Evolutionary conservation across 2,329 filamentous ascomycete genomes (phyloP).

Genomic region (Aspergillus phoenicis): DNA sequence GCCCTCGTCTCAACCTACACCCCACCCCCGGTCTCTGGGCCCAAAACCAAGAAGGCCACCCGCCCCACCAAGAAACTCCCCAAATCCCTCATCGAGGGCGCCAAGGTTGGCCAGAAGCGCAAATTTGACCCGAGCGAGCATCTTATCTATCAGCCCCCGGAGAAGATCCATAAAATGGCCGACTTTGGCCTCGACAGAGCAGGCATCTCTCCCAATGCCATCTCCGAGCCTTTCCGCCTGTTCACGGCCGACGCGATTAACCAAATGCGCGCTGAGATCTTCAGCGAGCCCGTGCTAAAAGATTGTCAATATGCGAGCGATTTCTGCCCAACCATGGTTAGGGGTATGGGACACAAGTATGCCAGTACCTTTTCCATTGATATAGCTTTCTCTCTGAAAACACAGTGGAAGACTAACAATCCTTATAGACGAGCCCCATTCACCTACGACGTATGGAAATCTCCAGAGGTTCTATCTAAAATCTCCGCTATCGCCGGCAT

Average conservation of each 20-base stretch:
- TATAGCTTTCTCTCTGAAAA: too few species aligned
- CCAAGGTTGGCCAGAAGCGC: background rate
- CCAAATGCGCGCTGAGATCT: slow-evolving; percentile 49
- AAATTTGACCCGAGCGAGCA: background rate
- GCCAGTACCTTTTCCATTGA: slow-evolving; percentile 17
- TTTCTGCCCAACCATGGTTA: slow-evolving; percentile 54
- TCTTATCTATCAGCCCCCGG: background rate
- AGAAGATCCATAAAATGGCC: background rate
- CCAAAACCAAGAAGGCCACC: background rate
- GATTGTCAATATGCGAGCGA: slow-evolving; percentile 61
- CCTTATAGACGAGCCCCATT: slow-evolving; percentile 60
- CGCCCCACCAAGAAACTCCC: background rate
- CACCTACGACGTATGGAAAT: slow-evolving; percentile 61
- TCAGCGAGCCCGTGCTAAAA: slow-evolving; percentile 56
- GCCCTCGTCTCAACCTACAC: too few species aligned
- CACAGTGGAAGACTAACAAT: too few species aligned
- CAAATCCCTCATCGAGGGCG: background rate
- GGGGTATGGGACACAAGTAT: slow-evolving; percentile 59
- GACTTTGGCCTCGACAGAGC: background rate
- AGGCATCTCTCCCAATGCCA: background rate
- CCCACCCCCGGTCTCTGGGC: background rate
- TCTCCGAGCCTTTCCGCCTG: background rate
- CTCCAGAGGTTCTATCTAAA: slow-evolving; percentile 55
- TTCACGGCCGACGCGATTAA: background rate
- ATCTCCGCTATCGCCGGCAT: slow-evolving; percentile 61